Evolutionary conservation across 2,329 filamentous ascomycete species (phyloP).

Genomic region (Cladophialophora chaetospira): DNA sequence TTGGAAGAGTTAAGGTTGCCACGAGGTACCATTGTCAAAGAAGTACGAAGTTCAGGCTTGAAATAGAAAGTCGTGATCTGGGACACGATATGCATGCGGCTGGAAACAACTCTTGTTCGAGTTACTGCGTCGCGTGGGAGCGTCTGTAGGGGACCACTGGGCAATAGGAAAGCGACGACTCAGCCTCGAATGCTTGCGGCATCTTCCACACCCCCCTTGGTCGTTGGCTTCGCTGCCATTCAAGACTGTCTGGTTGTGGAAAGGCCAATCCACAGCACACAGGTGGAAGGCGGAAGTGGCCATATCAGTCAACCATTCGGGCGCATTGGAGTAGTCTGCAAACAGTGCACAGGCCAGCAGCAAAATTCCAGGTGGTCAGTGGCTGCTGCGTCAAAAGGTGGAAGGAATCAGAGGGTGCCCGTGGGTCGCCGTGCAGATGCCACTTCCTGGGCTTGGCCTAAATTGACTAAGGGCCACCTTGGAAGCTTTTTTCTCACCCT

Average conservation of each 20-base stretch:
- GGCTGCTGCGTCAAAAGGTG: constrained; percentile 4
- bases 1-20: constrained; percentile 14
- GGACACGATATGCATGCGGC: constrained; percentile 20
- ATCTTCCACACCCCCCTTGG: constrained; percentile 17
- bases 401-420: constrained; percentile 20
- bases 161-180: constrained; percentile 22
- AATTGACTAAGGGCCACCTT: constrained; percentile 22
- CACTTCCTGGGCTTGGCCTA: constrained; percentile 19
- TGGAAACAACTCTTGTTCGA: constrained; percentile 17
- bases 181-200: constrained; percentile 27
- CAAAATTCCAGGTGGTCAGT: constrained; percentile 5
- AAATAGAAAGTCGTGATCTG: constrained; percentile 19
- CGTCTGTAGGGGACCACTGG: background rate
- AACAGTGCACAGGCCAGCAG: constrained; percentile 21
- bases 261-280: constrained; percentile 2
- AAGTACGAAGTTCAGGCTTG: constrained; percentile 21
- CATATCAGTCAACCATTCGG: too few relatives aligned
- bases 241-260: constrained; percentile 7
- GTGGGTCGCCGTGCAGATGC: constrained; percentile 22
- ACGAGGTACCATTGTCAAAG: constrained; percentile 16
- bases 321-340: too few relatives aligned
- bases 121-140: constrained; percentile 22
- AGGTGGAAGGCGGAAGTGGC: too few relatives aligned
- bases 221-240: constrained; percentile 8
- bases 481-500: constrained; percentile 11